Conservation (phyloP, 2,329 filamentous ascomycete species). For the Botrytis byssoidea region DNA sequence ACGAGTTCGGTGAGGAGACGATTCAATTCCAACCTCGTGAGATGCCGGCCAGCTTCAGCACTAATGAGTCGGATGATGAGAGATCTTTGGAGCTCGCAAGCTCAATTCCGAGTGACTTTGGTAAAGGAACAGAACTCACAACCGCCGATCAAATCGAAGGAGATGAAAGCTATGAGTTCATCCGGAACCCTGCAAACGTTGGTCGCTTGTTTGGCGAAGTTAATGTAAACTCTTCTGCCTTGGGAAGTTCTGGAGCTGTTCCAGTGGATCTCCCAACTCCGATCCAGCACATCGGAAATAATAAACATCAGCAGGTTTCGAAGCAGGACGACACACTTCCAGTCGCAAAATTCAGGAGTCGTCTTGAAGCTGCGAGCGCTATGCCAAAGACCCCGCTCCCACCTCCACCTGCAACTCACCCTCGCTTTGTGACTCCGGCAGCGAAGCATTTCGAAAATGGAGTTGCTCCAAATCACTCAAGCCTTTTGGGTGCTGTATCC, state of each 20-base stretch:
- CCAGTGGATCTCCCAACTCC: slow-evolving; percentile 36
- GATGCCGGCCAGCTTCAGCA: slow-evolving; percentile 36
- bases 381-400: slow-evolving; percentile 19
- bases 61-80: slow-evolving; percentile 21
- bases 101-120: slow-evolving; percentile 20
- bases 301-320: slow-evolving; percentile 3
- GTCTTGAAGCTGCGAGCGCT: slow-evolving; percentile 2
- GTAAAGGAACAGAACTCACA: slow-evolving; percentile 15
- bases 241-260: slow-evolving; percentile 38
- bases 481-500: slow-evolving; percentile 39
- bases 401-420: slow-evolving; percentile 26
- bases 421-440: slow-evolving; percentile 1
- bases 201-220: slow-evolving; percentile 39
- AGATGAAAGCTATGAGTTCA: slow-evolving; percentile 27
- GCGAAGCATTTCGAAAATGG: slow-evolving; percentile 20
- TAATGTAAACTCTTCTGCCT: slow-evolving; percentile 32
- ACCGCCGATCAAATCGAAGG: neutral
- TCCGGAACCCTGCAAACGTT: slow-evolving; percentile 21
- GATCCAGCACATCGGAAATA: slow-evolving; percentile 16
- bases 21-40: slow-evolving; percentile 32
- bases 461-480: slow-evolving; percentile 28
- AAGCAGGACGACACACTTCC: slow-evolving; percentile 19
- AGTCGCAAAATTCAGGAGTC: neutral
- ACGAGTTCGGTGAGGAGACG: slow-evolving; percentile 29
- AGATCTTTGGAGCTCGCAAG: slow-evolving; percentile 23